These are phyloP conservation scores for Drosera spatulata DNA, from an alignment of 179 eudicot species.

Conservation along the genomic window DNA sequence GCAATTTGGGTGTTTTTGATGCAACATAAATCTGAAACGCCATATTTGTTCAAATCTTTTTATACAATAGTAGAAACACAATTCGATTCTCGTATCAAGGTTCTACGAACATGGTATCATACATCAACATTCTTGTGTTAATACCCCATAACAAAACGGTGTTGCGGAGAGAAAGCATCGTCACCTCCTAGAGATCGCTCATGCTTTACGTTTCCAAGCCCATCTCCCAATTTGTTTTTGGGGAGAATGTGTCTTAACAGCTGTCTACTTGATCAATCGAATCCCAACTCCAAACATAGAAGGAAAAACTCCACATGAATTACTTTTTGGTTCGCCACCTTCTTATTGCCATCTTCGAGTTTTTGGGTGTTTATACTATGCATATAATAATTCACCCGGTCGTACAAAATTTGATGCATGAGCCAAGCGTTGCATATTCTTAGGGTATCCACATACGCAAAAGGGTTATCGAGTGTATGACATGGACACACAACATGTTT, in stretches of 20 bases:
- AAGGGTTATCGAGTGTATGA: not conserved
- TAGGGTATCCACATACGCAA: not conserved
- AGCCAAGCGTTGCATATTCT: not conserved
- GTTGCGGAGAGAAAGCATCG: not conserved
- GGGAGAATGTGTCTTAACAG: not conserved
- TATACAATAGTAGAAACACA: not conserved
- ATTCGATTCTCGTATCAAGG: not conserved
- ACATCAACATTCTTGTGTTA: not conserved
- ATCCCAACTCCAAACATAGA: not conserved
- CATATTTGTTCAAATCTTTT: not conserved
- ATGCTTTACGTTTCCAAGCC: not conserved
- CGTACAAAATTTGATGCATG: not conserved
- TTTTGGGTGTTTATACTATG: not conserved
- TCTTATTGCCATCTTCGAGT: not conserved
- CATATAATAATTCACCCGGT: not conserved
- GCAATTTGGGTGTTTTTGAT: not conserved
- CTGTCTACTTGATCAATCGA: not conserved
- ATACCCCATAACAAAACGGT: not conserved
- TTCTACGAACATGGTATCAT: not conserved
- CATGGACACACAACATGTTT: not conserved
- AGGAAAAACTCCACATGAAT: not conserved
- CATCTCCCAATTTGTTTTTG: not conserved
- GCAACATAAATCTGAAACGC: not conserved
- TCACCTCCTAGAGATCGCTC: not conserved
- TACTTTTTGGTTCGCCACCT: not conserved